Percentiles rank a stretch among this genome's conserved stretches.
Conservation (phyloP, 306 rosid genomes). For the Prunus armeniaca region DNA sequence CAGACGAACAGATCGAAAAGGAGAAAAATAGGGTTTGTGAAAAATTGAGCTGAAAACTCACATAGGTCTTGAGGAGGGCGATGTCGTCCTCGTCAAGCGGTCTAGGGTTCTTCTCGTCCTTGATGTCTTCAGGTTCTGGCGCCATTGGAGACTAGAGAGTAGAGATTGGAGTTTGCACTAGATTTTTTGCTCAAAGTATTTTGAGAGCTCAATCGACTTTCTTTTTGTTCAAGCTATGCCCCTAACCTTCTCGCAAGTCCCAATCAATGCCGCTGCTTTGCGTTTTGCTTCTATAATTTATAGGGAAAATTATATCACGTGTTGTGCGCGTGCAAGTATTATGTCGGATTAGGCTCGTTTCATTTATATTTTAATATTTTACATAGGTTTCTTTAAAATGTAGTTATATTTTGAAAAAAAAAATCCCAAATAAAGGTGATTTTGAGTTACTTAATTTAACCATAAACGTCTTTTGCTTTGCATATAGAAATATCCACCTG, state of each 20-base stretch:
- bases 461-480: no score
- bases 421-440: no score
- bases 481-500: no score
- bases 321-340: neutral
- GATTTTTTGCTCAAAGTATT: neutral
- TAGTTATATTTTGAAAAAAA: no score
- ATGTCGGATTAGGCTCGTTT: neutral
- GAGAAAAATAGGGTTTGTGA: conserved; percentile 35
- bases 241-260: no score
- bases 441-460: no score
- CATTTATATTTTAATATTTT: neutral
- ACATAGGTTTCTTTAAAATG: no score
- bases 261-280: neutral
- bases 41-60: conserved; percentile 18
- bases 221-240: neutral
- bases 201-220: neutral
- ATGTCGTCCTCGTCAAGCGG: conserved; percentile 98
- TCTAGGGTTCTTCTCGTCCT: conserved; percentile 97
- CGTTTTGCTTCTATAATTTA: neutral
- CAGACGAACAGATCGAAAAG: neutral
- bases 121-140: conserved; percentile 71
- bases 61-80: conserved; percentile 93
- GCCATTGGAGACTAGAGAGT: conserved; percentile 50
- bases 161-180: neutral
- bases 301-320: neutral